Conservation (phyloP, 257 asterid genomes). For the Cordia subcordata region DNA sequence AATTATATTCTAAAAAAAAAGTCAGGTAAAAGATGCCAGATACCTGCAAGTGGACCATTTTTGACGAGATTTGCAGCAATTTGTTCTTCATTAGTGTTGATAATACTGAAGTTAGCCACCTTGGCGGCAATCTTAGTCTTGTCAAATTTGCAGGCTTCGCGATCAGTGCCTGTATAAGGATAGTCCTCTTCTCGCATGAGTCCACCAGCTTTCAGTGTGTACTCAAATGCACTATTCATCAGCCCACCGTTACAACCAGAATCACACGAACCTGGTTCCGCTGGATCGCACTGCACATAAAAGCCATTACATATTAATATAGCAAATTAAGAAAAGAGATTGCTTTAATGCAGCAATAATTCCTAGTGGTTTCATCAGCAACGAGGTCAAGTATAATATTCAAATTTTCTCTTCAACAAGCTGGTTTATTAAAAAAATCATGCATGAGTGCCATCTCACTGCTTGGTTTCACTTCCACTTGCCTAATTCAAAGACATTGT, state of each 20-base stretch:
- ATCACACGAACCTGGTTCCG: slow-evolving; percentile 66
- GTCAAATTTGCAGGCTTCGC: slow-evolving; percentile 67
- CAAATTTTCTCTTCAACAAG: too few relatives aligned
- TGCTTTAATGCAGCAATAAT: too few relatives aligned
- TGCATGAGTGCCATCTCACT: too few relatives aligned
- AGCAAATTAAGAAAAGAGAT: neutral
- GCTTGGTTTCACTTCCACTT: too few relatives aligned
- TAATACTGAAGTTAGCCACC: slow-evolving; percentile 91
- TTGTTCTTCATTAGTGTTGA: slow-evolving; percentile 79
- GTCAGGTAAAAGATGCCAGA: slow-evolving; percentile 4
- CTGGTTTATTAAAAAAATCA: too few relatives aligned
- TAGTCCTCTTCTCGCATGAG: slow-evolving; percentile 82
- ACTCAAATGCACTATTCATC: slow-evolving; percentile 87
- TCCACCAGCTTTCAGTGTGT: slow-evolving; percentile 83
- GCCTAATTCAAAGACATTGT: too few relatives aligned
- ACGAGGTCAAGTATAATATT: too few relatives aligned
- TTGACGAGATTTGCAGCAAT: slow-evolving; percentile 90
- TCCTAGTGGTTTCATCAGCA: too few relatives aligned
- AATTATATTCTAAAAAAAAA: too few relatives aligned
- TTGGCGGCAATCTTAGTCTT: slow-evolving; percentile 68
- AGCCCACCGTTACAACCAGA: slow-evolving; percentile 87
- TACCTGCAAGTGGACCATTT: slow-evolving; percentile 93
- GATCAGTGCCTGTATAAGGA: slow-evolving; percentile 79
- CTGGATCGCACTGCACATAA: slow-evolving; percentile 75
- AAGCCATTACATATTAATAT: slow-evolving; percentile 2